Percentiles rank a stretch among this genome's conserved stretches.
phyloP scores from a whole-genome alignment of 768 basidiomycete species.

The Boletus rufocinnamomeus region DNA sequence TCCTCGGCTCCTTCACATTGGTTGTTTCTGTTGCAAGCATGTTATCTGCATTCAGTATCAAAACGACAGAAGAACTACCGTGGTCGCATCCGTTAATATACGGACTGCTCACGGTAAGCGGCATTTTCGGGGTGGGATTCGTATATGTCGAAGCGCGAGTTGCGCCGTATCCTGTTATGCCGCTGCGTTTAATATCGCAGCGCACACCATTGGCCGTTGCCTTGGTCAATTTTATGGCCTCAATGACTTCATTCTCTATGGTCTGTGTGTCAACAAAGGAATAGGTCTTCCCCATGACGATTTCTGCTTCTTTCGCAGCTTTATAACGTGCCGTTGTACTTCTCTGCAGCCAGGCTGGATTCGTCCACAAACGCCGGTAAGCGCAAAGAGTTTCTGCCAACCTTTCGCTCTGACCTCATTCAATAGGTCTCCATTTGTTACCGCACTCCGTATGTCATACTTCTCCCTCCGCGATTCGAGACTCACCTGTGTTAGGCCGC shows the following conservation, averaged over 20 bases:
- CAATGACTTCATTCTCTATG: constrained; percentile 80
- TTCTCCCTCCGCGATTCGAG: constrained; percentile 8
- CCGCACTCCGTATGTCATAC: constrained; percentile 75
- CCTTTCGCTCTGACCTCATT: constrained; percentile 12
- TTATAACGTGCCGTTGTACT: constrained; percentile 90
- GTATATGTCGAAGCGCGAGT: constrained; percentile 76
- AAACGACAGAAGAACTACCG: constrained; percentile 73
- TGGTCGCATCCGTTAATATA: constrained; percentile 77
- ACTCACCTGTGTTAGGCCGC: constrained; percentile 53
- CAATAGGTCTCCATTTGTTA: constrained; percentile 78
- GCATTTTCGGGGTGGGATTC: constrained; percentile 59
- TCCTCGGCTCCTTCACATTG: constrained; percentile 79
- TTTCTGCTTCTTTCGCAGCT: constrained; percentile 45
- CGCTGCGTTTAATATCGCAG: constrained; percentile 72
- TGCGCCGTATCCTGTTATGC: constrained; percentile 89
- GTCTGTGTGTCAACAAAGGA: constrained; percentile 38
- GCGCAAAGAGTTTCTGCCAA: constrained; percentile 21
- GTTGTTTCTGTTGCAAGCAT: constrained; percentile 69
- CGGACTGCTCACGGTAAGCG: constrained; percentile 61
- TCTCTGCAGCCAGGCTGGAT: constrained; percentile 73
- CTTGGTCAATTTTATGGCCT: constrained; percentile 74
- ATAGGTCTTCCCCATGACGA: constrained; percentile 3
- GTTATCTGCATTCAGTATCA: constrained; percentile 75
- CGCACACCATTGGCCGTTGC: constrained; percentile 83
- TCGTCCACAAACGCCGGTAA: constrained; percentile 72